Percentiles rank a stretch among this genome's conserved stretches.
Evolutionary conservation across 2,329 filamentous ascomycete genomes (phyloP).

Genomic region (Penicillium sp.): DNA sequence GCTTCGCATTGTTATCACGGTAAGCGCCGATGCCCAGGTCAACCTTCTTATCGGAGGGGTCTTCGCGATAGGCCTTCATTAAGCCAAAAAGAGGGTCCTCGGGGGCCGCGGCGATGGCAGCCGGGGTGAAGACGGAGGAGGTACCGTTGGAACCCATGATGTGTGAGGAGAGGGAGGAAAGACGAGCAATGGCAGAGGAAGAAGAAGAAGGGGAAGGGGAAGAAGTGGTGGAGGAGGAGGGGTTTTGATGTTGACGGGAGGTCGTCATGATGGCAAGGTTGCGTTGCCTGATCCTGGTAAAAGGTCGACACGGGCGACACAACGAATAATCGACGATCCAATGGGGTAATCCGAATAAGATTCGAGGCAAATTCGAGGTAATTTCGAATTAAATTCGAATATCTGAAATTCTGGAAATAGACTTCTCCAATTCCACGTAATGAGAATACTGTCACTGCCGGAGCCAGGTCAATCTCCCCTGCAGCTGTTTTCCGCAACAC

Average conservation of each 20-base stretch:
- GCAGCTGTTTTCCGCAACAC: background rate
- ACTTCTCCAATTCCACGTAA: background rate
- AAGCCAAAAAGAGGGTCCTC: slow-evolving; percentile 95
- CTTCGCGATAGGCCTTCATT: slow-evolving; percentile 82
- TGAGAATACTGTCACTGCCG: background rate
- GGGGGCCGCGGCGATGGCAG: slow-evolving; percentile 82
- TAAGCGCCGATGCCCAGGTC: slow-evolving; percentile 96
- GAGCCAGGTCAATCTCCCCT: background rate
- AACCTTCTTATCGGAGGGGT: slow-evolving; percentile 76
- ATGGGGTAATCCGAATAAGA: background rate
- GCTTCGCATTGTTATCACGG: slow-evolving; percentile 91
- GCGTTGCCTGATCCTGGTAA: slow-evolving; percentile 1
- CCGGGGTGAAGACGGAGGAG: slow-evolving; percentile 71
- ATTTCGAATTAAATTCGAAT: too few relatives aligned
- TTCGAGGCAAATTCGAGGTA: too few relatives aligned
- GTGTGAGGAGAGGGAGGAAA: slow-evolving; percentile 52
- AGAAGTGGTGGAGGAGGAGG: slow-evolving; percentile 13
- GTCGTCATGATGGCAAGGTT: slow-evolving; percentile 23
- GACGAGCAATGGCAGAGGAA: slow-evolving; percentile 30
- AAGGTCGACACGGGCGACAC: background rate
- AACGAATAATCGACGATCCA: background rate
- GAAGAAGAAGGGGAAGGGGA: slow-evolving; percentile 27
- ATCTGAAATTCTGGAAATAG: too few relatives aligned
- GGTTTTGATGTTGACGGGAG: slow-evolving; percentile 19
- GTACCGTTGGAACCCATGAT: slow-evolving; percentile 62